phyloP scores from a whole-genome alignment of 768 basidiomycete species.

The Tricholoma sp. region DNA sequence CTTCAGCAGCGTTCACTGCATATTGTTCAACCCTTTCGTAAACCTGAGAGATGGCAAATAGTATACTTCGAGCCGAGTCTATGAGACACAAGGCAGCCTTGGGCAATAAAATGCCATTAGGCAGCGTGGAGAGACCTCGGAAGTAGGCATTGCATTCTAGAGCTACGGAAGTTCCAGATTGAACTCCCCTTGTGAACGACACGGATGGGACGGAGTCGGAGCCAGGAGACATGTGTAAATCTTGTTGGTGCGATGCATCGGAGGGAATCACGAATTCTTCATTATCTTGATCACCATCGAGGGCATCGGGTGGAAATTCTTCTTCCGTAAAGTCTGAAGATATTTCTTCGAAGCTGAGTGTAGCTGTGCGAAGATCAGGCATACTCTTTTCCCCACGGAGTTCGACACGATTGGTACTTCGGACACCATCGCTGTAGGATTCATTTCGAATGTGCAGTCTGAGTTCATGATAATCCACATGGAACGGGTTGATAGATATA shows the following conservation, averaged over 20 bases:
- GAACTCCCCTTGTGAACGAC: conserved; percentile 6
- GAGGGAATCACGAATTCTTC: conserved; percentile 34
- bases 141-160: conserved; percentile 91
- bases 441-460: conserved; percentile 44
- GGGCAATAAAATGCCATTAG: conserved; percentile 65
- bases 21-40: conserved; percentile 88
- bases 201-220: conserved; percentile 17
- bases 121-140: conserved; percentile 79
- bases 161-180: conserved; percentile 56
- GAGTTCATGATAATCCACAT: conserved; percentile 12
- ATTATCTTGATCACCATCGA: conserved; percentile 8
- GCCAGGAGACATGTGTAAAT: conserved; percentile 37
- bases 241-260: conserved; percentile 39
- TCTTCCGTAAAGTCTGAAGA: conserved; percentile 19
- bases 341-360: conserved; percentile 30
- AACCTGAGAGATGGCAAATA: conserved; percentile 89
- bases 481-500: conserved; percentile 5
- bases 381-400: conserved; percentile 73
- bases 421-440: conserved; percentile 40
- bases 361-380: conserved; percentile 69
- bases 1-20: conserved; percentile 75
- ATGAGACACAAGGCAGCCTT: conserved; percentile 62
- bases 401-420: conserved; percentile 29
- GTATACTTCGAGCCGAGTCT: conserved; percentile 86
- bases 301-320: conserved; percentile 3